phyloP scores from a whole-genome alignment of 352 stramenopile genomes.

The Phytophthora pseudosyringae region DNA sequence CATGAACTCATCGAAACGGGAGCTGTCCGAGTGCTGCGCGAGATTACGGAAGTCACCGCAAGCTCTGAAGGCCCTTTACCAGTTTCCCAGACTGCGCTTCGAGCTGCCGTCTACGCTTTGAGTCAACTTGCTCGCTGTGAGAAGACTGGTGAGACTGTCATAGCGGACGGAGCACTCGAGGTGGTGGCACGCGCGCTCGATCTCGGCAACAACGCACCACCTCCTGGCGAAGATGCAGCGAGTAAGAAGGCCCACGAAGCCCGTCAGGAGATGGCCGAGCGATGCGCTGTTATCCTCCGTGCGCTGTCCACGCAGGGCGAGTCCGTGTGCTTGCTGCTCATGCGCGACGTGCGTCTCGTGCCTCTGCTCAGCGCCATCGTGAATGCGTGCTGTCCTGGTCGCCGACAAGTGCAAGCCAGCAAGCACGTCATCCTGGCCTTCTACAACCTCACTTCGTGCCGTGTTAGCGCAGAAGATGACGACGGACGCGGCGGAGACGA shows the following conservation, averaged over 20 bases:
- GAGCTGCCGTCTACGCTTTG: slow-evolving; percentile 67
- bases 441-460: slow-evolving; percentile 76
- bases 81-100: slow-evolving; percentile 37
- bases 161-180: slow-evolving; percentile 66
- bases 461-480: slow-evolving; percentile 28
- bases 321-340: slow-evolving; percentile 49
- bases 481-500: background rate
- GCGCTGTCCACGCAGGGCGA: slow-evolving; percentile 65
- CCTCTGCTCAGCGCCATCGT: slow-evolving; percentile 56
- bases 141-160: slow-evolving; percentile 44
- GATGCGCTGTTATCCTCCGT: slow-evolving; percentile 73
- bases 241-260: slow-evolving; percentile 36
- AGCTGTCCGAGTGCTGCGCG: slow-evolving; percentile 62
- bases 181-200: slow-evolving; percentile 53
- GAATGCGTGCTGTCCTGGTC: slow-evolving; percentile 28
- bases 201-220: slow-evolving; percentile 10
- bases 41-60: slow-evolving; percentile 38
- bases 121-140: slow-evolving; percentile 71
- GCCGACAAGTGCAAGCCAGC: slow-evolving; percentile 46
- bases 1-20: slow-evolving; percentile 54
- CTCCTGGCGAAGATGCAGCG: slow-evolving; percentile 8
- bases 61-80: slow-evolving; percentile 6
- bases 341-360: slow-evolving; percentile 62
- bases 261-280: slow-evolving; percentile 54
- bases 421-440: slow-evolving; percentile 72